These are phyloP conservation scores for Brassica nigra DNA, from an alignment of 345 rosid species.

Conservation along the genomic window DNA sequence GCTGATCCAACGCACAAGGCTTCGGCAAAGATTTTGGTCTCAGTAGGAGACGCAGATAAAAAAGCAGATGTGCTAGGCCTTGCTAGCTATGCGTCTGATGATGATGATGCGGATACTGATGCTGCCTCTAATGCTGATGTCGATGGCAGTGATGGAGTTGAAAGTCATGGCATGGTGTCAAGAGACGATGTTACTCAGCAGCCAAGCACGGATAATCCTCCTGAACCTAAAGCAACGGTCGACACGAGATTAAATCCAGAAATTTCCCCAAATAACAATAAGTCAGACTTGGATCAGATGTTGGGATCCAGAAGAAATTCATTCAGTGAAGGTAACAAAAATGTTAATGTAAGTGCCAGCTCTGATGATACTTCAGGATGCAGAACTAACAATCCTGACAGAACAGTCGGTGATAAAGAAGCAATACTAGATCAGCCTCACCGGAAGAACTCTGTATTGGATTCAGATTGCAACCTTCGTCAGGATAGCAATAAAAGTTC, in stretches of 20 bases:
- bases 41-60: slow-evolving; percentile 48
- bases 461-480: slow-evolving; percentile 42
- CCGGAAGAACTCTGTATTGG: slow-evolving; percentile 43
- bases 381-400: slow-evolving; percentile 35
- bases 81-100: slow-evolving; percentile 89
- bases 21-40: slow-evolving; percentile 55
- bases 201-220: slow-evolving; percentile 42
- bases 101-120: slow-evolving; percentile 50
- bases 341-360: slow-evolving; percentile 24
- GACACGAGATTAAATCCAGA: slow-evolving; percentile 44
- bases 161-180: slow-evolving; percentile 43
- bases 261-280: slow-evolving; percentile 34
- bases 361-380: slow-evolving; percentile 37
- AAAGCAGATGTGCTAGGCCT: slow-evolving; percentile 88
- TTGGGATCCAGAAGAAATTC: slow-evolving; percentile 20
- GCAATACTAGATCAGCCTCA: slow-evolving; percentile 40
- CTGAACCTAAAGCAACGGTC: slow-evolving; percentile 43
- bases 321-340: slow-evolving; percentile 22
- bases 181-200: slow-evolving; percentile 41
- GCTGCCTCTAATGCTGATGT: slow-evolving; percentile 60
- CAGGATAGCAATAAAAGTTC: slow-evolving; percentile 50
- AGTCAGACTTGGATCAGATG: slow-evolving; percentile 24
- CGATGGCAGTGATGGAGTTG: slow-evolving; percentile 46
- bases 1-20: slow-evolving; percentile 49
- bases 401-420: slow-evolving; percentile 35